Evolutionary conservation across 352 stramenopile species (phyloP).

Genomic region (Globisporangium nunn): DNA sequence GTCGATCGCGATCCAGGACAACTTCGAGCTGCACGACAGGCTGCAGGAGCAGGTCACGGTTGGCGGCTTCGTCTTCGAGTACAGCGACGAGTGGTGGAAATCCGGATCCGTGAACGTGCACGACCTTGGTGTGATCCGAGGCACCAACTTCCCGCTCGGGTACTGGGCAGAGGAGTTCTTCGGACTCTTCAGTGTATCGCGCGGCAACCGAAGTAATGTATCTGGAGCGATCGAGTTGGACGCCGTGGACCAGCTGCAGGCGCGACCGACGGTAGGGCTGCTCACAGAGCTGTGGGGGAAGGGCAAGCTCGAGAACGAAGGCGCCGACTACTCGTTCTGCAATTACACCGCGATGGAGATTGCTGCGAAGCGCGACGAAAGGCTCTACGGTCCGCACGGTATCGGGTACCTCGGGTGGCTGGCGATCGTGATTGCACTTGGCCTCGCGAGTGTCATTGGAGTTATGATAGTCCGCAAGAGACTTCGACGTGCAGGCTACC

Average conservation of each 20-base stretch:
- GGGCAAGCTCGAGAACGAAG: conserved; percentile 25
- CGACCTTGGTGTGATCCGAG: conserved; percentile 38
- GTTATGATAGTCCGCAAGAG: conserved; percentile 12
- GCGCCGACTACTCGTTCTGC: conserved; percentile 29
- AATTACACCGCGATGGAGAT: conserved; percentile 3
- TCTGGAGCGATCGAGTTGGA: conserved; percentile 4
- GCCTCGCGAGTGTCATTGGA: conserved; percentile 10
- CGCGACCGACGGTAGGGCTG: conserved; percentile 43
- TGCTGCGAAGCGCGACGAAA: conserved; percentile 5
- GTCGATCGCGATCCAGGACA: conserved; percentile 44
- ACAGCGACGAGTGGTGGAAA: conserved; percentile 79
- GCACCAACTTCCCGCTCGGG: conserved; percentile 42
- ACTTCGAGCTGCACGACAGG: conserved; percentile 38
- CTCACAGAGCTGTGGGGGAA: conserved; percentile 41
- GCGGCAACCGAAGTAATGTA: conserved; percentile 4
- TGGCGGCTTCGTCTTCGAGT: conserved; percentile 70
- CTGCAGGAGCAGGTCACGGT: conserved; percentile 46
- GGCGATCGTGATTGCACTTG: conserved; percentile 2
- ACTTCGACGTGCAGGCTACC: conserved; percentile 20
- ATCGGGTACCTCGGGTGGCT: conserved; percentile 17
- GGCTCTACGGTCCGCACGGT: conserved; percentile 14
- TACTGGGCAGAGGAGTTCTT: conserved; percentile 66
- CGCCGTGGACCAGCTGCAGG: conserved; percentile 25
- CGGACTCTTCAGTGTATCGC: conserved; percentile 26
- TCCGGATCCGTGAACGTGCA: conserved; percentile 38